Evolutionary conservation across 352 stramenopile species (phyloP).

Genomic region (Globisporangium nagaii): DNA sequence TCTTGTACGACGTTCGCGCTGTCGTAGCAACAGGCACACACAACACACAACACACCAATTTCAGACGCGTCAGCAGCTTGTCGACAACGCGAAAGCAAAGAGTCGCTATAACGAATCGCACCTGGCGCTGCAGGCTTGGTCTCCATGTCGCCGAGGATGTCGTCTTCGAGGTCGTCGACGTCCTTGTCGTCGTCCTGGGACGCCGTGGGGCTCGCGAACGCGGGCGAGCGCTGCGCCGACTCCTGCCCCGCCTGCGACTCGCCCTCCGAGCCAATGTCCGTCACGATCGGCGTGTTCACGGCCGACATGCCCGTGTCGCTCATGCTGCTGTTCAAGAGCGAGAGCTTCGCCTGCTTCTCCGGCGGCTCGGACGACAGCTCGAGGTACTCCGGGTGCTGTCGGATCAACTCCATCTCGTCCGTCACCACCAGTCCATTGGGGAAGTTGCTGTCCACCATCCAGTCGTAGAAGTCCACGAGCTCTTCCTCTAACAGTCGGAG

Average conservation of each 20-base stretch:
- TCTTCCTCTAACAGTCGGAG: conserved; percentile 54
- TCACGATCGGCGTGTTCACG: conserved; percentile 66
- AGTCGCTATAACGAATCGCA: conserved; percentile 3
- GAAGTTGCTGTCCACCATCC: conserved; percentile 76
- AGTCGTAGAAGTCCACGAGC: conserved; percentile 83
- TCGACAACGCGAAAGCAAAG: neutral
- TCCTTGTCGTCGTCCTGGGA: conserved; percentile 70
- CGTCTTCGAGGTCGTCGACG: conserved; percentile 72
- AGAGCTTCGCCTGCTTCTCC: conserved; percentile 33
- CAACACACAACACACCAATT: neutral
- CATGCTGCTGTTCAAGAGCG: conserved; percentile 13
- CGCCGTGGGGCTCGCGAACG: conserved; percentile 48
- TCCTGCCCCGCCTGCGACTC: conserved; percentile 54
- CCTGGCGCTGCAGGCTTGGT: conserved; percentile 35
- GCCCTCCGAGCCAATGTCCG: conserved; percentile 57
- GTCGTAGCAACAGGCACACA: neutral
- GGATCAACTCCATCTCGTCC: conserved; percentile 82
- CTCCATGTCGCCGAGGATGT: conserved; percentile 70
- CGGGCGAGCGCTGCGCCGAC: conserved; percentile 60
- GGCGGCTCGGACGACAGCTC: conserved; percentile 40
- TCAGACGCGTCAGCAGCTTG: neutral
- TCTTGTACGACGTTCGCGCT: conserved; percentile 42
- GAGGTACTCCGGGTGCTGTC: conserved; percentile 76
- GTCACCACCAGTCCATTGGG: conserved; percentile 65
- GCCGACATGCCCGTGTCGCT: conserved; percentile 36